Percentiles rank a stretch among this genome's conserved stretches.
Evolutionary conservation across 495 filamentous ascomycete genomes (phyloP).

Genomic region (Aspergillus cavernicola): DNA sequence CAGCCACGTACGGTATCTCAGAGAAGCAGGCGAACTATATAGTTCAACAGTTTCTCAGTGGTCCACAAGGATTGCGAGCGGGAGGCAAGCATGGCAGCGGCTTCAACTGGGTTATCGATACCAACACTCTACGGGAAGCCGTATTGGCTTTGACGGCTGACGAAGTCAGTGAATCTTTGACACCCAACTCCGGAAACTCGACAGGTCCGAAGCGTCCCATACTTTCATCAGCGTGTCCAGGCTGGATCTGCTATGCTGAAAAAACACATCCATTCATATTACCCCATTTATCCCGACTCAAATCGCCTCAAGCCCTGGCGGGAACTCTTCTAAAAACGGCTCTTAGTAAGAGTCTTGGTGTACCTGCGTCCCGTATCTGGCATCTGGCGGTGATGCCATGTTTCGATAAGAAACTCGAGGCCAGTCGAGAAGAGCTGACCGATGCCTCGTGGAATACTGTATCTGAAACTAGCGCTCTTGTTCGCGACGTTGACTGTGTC

Average conservation of each 20-base stretch:
- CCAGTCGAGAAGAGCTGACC: conserved; percentile 87
- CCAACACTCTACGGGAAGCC: conserved; percentile 72
- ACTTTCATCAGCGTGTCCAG: conserved; percentile 86
- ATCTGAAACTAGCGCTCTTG: conserved; percentile 40
- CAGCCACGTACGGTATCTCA: conserved; percentile 71
- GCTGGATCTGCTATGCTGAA: conserved; percentile 98
- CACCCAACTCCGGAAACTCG: conserved; percentile 9
- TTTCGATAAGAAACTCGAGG: conserved; percentile 98
- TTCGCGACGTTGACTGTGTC: conserved; percentile 93
- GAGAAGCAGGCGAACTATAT: conserved; percentile 72
- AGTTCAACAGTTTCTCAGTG: conserved; percentile 75
- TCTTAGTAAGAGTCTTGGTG: conserved; percentile 63
- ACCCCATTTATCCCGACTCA: conserved; percentile 84
- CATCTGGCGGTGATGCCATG: conserved; percentile 95
- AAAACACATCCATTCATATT: conserved; percentile 93
- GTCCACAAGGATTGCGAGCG: conserved; percentile 59
- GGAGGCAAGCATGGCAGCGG: conserved; percentile 68
- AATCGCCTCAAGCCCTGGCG: conserved; percentile 88
- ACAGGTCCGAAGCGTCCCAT: conserved; percentile 62
- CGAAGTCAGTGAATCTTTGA: conserved; percentile 56
- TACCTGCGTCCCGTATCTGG: conserved; percentile 81
- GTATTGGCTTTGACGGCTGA: conserved; percentile 77
- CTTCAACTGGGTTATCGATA: conserved; percentile 87
- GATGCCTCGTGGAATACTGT: conserved; percentile 63
- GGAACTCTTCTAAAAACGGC: conserved; percentile 87